Percentiles rank a stretch among this genome's conserved stretches.
Evolutionary conservation across 2,329 filamentous ascomycete species (phyloP).

Genomic region (Hymenoscyphus fraxineus): DNA sequence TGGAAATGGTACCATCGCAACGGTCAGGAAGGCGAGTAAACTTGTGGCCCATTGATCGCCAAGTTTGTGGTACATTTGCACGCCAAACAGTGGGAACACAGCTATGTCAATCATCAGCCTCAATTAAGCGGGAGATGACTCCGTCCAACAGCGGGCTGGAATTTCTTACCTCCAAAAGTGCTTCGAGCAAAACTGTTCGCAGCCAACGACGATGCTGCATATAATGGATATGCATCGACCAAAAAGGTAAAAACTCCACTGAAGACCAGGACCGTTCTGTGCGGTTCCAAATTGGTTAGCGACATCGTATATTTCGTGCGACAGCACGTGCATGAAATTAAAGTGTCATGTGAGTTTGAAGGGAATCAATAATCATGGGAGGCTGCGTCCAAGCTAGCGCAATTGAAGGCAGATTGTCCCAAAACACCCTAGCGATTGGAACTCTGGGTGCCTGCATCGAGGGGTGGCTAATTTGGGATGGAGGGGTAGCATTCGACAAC

Average conservation of each 20-base stretch:
- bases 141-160: background rate
- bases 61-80: constrained; percentile 66
- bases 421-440: background rate
- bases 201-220: constrained; percentile 74
- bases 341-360: constrained; percentile 17
- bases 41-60: constrained; percentile 68
- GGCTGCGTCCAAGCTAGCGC: constrained; percentile 1
- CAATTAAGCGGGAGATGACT: constrained; percentile 11
- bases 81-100: constrained; percentile 71
- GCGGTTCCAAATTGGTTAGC: constrained; percentile 29
- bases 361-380: constrained; percentile 10
- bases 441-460: background rate
- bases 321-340: constrained; percentile 21
- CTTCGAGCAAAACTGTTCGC: constrained; percentile 79
- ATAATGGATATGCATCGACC: constrained; percentile 73
- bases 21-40: constrained; percentile 56
- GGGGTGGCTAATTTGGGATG: constrained; percentile 1
- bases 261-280: constrained; percentile 71
- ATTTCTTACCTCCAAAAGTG: constrained; percentile 55
- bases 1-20: constrained; percentile 62
- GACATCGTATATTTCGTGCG: constrained; percentile 20
- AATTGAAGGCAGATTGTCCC: constrained; percentile 10
- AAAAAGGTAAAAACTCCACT: constrained; percentile 81
- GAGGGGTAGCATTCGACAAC: background rate
- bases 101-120: constrained; percentile 43